These are phyloP conservation scores for Paralagenidium karlingii DNA, from an alignment of 352 stramenopile species.

Conservation along the genomic window DNA sequence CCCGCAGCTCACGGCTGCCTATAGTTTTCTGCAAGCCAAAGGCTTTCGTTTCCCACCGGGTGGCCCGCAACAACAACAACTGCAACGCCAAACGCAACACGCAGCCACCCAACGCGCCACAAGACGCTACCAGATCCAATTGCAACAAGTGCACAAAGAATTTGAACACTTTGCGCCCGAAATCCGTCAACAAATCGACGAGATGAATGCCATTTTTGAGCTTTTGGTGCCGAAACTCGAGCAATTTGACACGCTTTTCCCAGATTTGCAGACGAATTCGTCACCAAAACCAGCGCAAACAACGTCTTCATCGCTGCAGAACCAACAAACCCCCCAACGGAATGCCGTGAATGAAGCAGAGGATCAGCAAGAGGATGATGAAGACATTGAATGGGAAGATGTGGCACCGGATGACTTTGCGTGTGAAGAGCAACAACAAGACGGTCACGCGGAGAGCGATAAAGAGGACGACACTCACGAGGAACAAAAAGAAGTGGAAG, in stretches of 20 bases:
- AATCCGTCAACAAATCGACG: conserved; percentile 45
- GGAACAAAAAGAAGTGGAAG: conserved; percentile 7
- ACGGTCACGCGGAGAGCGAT: background rate
- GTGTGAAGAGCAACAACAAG: background rate
- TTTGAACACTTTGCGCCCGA: conserved; percentile 36
- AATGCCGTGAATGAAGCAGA: too few species aligned
- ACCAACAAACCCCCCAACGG: background rate
- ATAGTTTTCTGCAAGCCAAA: conserved; percentile 24
- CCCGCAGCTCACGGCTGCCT: conserved; percentile 30
- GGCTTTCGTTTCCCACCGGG: conserved; percentile 39
- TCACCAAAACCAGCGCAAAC: background rate
- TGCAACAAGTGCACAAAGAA: conserved; percentile 15
- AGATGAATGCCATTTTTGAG: conserved; percentile 68
- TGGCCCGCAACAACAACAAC: conserved; percentile 5
- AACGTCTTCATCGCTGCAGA: background rate
- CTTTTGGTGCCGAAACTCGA: conserved; percentile 65
- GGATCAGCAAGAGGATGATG: conserved; percentile 3
- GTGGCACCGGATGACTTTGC: conserved; percentile 1
- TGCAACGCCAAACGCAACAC: conserved; percentile 10
- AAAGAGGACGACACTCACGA: conserved; percentile 4
- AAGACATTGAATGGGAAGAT: conserved; percentile 6
- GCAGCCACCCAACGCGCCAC: conserved; percentile 12
- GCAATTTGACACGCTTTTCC: conserved; percentile 22
- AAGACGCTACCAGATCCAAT: conserved; percentile 2
- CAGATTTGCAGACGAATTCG: background rate